Percentiles rank a stretch among this genome's conserved stretches.
Evolutionary conservation across 192 early-diverging fungal species (phyloP).

Genomic region (Coemansia sp.): DNA sequence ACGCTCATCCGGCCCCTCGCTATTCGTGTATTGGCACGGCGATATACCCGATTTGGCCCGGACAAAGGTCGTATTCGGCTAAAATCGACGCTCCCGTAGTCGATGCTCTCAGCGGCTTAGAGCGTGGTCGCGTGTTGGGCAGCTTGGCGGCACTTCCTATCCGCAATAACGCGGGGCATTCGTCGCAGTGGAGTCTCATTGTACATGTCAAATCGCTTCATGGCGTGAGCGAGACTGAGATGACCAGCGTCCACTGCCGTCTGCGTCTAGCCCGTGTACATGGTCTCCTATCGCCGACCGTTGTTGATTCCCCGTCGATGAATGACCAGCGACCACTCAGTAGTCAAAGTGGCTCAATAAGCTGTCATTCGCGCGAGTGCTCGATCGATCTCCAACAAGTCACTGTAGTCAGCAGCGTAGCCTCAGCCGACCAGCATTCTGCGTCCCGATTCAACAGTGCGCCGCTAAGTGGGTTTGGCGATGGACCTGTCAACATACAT

Average conservation of each 20-base stretch:
- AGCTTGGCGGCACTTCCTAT: constrained; percentile 45
- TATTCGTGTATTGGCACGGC: constrained; percentile 52
- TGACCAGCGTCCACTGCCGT: constrained; percentile 50
- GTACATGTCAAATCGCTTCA: constrained; percentile 38
- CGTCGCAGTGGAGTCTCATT: constrained; percentile 39
- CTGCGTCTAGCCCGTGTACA: constrained; percentile 35
- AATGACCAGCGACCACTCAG: background rate
- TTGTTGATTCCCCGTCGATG: background rate
- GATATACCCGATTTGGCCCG: constrained; percentile 47
- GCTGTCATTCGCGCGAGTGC: background rate
- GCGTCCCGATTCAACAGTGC: constrained; percentile 3
- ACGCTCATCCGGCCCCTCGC: constrained; percentile 29
- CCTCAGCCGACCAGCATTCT: background rate
- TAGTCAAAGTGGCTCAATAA: background rate
- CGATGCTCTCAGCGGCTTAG: constrained; percentile 36
- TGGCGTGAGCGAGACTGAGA: constrained; percentile 35
- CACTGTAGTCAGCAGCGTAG: background rate
- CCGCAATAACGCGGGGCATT: background rate
- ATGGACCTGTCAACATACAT: constrained; percentile 41
- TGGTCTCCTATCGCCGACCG: constrained; percentile 22
- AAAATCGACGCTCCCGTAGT: constrained; percentile 48
- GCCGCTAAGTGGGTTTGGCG: constrained; percentile 41
- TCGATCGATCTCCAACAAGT: background rate
- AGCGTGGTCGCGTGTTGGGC: constrained; percentile 34
- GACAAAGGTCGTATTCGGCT: constrained; percentile 42